Evolutionary conservation across 2,329 filamentous ascomycete species (phyloP).

Genomic region (Fusarium caatingaense): DNA sequence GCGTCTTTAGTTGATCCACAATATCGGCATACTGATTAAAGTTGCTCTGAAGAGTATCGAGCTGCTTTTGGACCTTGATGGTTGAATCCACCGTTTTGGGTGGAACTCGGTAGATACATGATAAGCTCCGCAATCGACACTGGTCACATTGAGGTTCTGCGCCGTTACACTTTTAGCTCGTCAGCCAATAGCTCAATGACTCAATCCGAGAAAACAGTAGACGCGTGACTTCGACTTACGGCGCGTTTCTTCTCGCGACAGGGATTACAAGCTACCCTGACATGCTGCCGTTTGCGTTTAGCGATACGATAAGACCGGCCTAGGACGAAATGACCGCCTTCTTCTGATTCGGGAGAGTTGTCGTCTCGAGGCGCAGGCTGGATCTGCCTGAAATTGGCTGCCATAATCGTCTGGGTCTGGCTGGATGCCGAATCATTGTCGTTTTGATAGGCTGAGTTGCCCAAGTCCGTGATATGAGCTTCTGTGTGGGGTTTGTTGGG

Average conservation of each 20-base stretch:
- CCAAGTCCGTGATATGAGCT: not conserved
- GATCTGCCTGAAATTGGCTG: constrained; percentile 9
- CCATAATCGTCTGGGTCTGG: not conserved
- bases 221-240: not conserved
- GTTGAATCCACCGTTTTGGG: constrained; percentile 12
- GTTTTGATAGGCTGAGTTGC: not conserved
- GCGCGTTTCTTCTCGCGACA: constrained; percentile 18
- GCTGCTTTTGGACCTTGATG: constrained; percentile 11
- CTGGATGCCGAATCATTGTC: not conserved
- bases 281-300: constrained; percentile 8
- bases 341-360: not conserved
- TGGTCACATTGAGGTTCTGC: constrained; percentile 14
- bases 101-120: constrained; percentile 4
- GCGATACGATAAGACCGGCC: not conserved
- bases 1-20: not conserved
- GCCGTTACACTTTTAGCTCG: constrained; percentile 3
- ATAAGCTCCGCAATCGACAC: constrained; percentile 2
- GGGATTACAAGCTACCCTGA: constrained; percentile 21
- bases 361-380: constrained; percentile 11
- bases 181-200: not conserved
- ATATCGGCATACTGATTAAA: constrained; percentile 5
- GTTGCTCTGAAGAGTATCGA: constrained; percentile 3
- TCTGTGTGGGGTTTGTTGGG: not conserved
- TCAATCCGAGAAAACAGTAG: not conserved
- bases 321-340: not conserved